Evolutionary conservation across 441 rosid genomes (phyloP), one percentile per base, ranked within the genome.

Genomic region (Gossypium schwendimanii): DNA sequence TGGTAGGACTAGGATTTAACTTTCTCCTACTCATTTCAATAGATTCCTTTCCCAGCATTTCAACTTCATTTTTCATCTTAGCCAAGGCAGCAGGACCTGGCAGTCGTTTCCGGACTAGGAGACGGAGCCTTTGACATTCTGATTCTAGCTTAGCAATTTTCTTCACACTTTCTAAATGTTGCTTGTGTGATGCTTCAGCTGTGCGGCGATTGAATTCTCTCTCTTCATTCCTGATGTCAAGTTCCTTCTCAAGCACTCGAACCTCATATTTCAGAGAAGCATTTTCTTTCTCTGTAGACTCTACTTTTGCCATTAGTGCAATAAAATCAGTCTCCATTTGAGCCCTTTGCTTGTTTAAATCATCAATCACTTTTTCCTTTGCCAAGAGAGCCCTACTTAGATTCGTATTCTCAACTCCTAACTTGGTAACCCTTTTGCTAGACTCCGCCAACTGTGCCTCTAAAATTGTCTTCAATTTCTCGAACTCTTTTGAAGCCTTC

Each of bases 121-220:
- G 47, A 7, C 96, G 91, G 59, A 95, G 83, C 81, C 94, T 81
- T 74, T 92, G 97, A 81, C 96, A 91, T 79, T 95, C 99, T 61
- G 87, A 81, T 83, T 95, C 98, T 11, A 95, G 78, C 84, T 89
- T 92, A 2, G 93, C 87, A 78, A 92, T 87, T 80, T 87, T 95
- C 86, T 83, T 92, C 45, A 84, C 87, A 79, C 82, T 87, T 81
- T 88, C 93, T 61, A 88, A 78, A 77, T 92, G 92, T 73, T 87
- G 91, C 75, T 84, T 90, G 81, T 90, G 91, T 0, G 92, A 86
- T 71, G 84, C 89, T 75, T 91, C 97, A 45, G 91, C 82, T 1
- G 88, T 78, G 80, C 81, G 81, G 54, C 84, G 87, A 39, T 81
- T 88, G 73, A 91, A 91, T 76, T 92, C 98, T 72, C 87, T 85